Evolutionary conservation across 2,329 filamentous ascomycete species (phyloP).

Genomic region (Apiospora malaysiana): DNA sequence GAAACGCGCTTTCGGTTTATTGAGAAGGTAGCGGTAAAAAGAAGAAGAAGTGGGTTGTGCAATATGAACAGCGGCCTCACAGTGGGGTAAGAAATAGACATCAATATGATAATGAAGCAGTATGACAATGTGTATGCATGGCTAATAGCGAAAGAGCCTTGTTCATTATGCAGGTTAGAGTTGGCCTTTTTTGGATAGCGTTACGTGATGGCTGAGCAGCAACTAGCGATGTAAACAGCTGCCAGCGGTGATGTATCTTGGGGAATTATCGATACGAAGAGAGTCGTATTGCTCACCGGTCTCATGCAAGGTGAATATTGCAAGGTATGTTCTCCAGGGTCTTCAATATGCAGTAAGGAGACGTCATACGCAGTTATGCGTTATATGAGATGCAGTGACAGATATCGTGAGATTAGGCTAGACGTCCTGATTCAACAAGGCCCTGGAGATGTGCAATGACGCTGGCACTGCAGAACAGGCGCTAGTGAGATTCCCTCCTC

Average conservation of each 20-base stretch:
- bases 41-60: background rate
- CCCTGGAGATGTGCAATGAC: constrained; percentile 26
- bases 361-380: constrained; percentile 23
- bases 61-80: background rate
- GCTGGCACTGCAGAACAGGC: constrained; percentile 16
- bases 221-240: background rate
- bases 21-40: background rate
- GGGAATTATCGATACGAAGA: background rate
- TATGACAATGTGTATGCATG: constrained; percentile 1
- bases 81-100: background rate
- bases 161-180: background rate
- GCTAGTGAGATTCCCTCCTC: background rate
- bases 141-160: background rate
- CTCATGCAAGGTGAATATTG: background rate
- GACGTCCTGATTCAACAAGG: constrained; percentile 13
- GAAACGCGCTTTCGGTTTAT: background rate
- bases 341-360: constrained; percentile 3
- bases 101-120: constrained; percentile 8
- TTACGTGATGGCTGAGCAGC: background rate
- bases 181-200: too few species aligned
- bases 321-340: constrained; percentile 5
- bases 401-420: constrained; percentile 21
- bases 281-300: background rate
- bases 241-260: background rate
- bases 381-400: background rate